Base-by-base conservation (phyloP, 768 basidiomycete species). In the Boletus insuetus region DNA sequence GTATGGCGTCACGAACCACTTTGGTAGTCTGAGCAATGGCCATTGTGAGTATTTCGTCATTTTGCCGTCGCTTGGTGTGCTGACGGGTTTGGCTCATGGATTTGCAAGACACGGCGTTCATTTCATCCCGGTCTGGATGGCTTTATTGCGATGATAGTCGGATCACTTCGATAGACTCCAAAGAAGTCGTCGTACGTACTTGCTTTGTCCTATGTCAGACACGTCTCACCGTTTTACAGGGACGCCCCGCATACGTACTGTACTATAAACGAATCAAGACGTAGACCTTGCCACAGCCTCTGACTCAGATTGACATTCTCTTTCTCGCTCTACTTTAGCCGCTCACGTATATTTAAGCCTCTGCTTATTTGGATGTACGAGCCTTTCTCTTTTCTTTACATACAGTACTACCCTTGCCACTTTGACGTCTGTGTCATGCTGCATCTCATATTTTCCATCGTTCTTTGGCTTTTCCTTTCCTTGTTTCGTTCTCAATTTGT, bases 1-100 rank as follows among this genome's bases (percentile, higher is more conserved):
- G 59, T 98, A 97, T 66, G 95, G 80, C 11, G 94, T 98, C 40
- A 96, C 92, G 54, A 98, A 98, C 70, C 97, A 99, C 73, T 92
- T 86, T 70, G 97, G 97, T 2, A 96, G 86, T 67, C 74, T 99
- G 51, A 93, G 87, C 64, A 92, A 91, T 66, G 97, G 97, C 0
- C 97, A 99, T 72, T 99, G 97, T 97, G 63, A 73, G 94, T 79
- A 17, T 46, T 47, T 26, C 26, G 11, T 37, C 42, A 13, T 49
- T 1, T 37, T 14, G 35, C 6, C 38, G 16, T 35, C 34, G 12
- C 34, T 35, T 35, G 34, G 13, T 14, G 12, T 12, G 5, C 22
- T 11, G 20, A 35, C 45, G 22, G 4, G 12, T 24, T 45, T 16
- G 45, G 35, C 49, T 59, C 26, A 54, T 43, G 42, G 9, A 14